Evolutionary conservation across 2,329 filamentous ascomycete genomes (phyloP), one percentile per base, ranked within the genome.

Genomic region (Berkeleyomyces rouxiae): DNA sequence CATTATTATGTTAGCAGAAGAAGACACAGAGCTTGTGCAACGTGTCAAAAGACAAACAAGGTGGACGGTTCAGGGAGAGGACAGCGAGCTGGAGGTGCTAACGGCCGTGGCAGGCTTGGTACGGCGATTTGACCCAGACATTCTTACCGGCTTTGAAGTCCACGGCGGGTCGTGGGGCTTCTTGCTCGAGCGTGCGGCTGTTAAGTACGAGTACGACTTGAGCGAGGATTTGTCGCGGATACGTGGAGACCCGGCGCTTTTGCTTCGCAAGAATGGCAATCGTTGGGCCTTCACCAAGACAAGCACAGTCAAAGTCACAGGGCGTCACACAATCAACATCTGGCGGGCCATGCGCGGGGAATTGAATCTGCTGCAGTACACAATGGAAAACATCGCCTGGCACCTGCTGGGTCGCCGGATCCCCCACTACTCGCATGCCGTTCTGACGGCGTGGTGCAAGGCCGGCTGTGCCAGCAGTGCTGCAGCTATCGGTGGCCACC

Each of bases 341-440:
- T 97, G 93, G 90, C 82, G 92, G 68, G 90, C 91, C 0, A 96
- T 99, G 91, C 82, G 90, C 64, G 83, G 86, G n/a, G 92, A 96
- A 73, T 75, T 99, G 37, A 95, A 91, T 67, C 76, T 99, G 37
- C 79, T 96, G 9, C 91, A 96, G 70, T 97, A 99, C 70, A 96
- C 88, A 0, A 87, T 97, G 83, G 93, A 97, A 72, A 96, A 96
- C 69, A 89, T 97, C 3, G 88, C 84, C 0, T 97, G 95, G 76
- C 90, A 97, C 73, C 73, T 97, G 0, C 79, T 99, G 1, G 90
- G 95, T 68, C 84, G 84, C 40, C 83, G 92, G 2, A 87, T 97
- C 59, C 93, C 93, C 4, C 90, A 96, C 71, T 96, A 95, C 71
- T 78, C 85, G 1, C 88, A 88, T 74, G 79, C 80, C 39, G 86